Evolutionary conservation across 2,329 filamentous ascomycete genomes (phyloP), one percentile per base, ranked within the genome.

Genomic region (Ciborinia camelliae): DNA sequence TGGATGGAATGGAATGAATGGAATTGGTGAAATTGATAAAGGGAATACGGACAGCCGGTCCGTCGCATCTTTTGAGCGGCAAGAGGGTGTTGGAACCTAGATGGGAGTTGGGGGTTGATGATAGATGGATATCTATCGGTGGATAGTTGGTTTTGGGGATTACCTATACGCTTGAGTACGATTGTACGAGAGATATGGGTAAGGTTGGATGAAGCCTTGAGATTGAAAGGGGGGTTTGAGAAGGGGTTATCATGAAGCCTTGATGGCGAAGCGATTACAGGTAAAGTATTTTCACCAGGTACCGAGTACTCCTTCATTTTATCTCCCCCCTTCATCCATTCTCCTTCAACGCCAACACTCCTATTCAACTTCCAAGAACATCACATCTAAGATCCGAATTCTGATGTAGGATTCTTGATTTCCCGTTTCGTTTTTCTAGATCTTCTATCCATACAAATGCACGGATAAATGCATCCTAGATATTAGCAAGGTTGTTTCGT

Each of bases 401-500:
- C 32, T 37, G 20, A 62, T 20, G 35, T 14, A 45, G 41, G 7
- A 54, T 28, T 55, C 23, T 28, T 9, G 35, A 57, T 45, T 35
- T 12, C 15, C 26, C 45, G 30, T 45, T 47, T 30, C n/a, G 30
- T 57, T 43, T 57, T 28, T 14, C 30, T 30, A 23, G 51, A 50
- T 41, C 50, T 45, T 28, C 37, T 35, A 51, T 64, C 35, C 63
- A 50, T 28, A 20, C 28, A 35, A 43, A 63, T n/a, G 61, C 39
- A 43, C n/a, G 61, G 28, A 54, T 63, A 47, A 63, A 48, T 9
- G 43, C 62, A 53, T 48, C 47, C 8, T 26, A 55, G 35, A 65
- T 37, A 59, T 9, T 37, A 37, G 54, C 51, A 58, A 47, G 30
- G n/a, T n/a, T n/a, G n/a, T n/a, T 45, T 26, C 28, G 28, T n/a